Evolutionary conservation across 2,329 filamentous ascomycete genomes (phyloP).

Genomic region (Venturia oleaginea): DNA sequence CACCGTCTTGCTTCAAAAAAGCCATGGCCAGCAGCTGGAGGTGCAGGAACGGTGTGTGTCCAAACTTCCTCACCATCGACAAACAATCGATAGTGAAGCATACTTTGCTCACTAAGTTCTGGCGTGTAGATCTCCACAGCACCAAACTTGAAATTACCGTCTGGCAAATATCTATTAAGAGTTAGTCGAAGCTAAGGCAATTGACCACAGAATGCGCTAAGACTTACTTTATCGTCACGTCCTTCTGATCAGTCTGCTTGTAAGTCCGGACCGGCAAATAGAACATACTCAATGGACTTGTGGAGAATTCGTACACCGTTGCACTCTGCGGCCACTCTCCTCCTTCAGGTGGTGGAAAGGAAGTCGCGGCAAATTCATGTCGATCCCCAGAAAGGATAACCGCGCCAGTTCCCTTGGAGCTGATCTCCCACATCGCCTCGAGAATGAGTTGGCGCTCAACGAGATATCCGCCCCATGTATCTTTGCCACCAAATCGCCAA

Average conservation of each 20-base stretch:
- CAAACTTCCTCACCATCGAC: slow-evolving; percentile 73
- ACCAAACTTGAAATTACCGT: slow-evolving; percentile 84
- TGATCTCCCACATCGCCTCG: slow-evolving; percentile 85
- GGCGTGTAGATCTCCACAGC: slow-evolving; percentile 67
- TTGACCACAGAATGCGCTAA: background rate
- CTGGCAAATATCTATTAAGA: slow-evolving; percentile 59
- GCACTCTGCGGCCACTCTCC: slow-evolving; percentile 39
- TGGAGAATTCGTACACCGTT: slow-evolving; percentile 78
- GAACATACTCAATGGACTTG: slow-evolving; percentile 87
- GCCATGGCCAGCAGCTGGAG: background rate
- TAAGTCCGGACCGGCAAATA: slow-evolving; percentile 82
- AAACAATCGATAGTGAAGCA: slow-evolving; percentile 71
- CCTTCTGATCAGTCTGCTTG: slow-evolving; percentile 67
- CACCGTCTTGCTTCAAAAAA: background rate
- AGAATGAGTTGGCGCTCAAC: slow-evolving; percentile 69
- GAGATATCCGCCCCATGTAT: slow-evolving; percentile 93
- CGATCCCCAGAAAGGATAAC: slow-evolving; percentile 82
- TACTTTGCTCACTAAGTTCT: slow-evolving; percentile 55
- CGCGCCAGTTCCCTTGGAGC: slow-evolving; percentile 63
- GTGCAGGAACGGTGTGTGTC: slow-evolving; percentile 27
- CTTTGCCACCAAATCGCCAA: slow-evolving; percentile 78
- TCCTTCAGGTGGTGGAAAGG: slow-evolving; percentile 56
- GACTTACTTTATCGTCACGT: slow-evolving; percentile 73
- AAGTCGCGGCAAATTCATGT: slow-evolving; percentile 94
- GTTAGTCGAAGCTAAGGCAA: background rate